Evolutionary conservation across 352 stramenopile species (phyloP), one percentile per base, ranked within the genome.

Genomic region (Pythium aphanidermatum): DNA sequence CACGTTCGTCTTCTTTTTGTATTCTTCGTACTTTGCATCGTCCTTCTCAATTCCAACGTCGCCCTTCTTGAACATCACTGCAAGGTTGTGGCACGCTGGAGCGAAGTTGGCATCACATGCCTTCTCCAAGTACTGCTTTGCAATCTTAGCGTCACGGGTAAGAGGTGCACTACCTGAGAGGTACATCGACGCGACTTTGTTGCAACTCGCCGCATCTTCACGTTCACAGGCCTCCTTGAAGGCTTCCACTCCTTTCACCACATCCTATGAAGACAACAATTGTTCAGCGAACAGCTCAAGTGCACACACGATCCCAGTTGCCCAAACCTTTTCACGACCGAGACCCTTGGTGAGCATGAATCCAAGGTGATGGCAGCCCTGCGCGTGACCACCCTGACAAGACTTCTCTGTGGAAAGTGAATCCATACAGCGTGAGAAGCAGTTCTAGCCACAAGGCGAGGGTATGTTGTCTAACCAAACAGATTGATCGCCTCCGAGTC

Each of bases 61-160:
- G 26, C 83, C 83, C 28, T 86, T 90, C 60, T 92, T 92, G 74
- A 77, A 92, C 80, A 92, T 90, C 28, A 95, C 83, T 4, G 83
- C 83, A 27, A 95, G 56, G 44, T 95, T 95, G 58, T 95, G 81
- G 60, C 83, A 95, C 28, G 83, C 83, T 39, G 83, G 83, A 12
- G 80, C 83, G 47, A 89, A 91, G 54, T 91, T 92, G 50, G 76
- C 72, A 33, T 90, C 78, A 38, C 83, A 95, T 12, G 83, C 80
- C 20, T 66, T 67, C 50, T 86, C 69, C 7, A 92, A 46, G 44
- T 82, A 92, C 17, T 39, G 59, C 30, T 92, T 89, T 11, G 83
- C 83, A 42, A 66, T 50, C 24, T 62, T 51, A 13, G 63, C 61
- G 46, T 92, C 56, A 27, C 76, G 77, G 33, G 60, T 54, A 31